A percentile compares a stretch with the other conserved stretches of the same genome.
Evolutionary conservation across 805 yeast species (phyloP).

Genomic region (Wickerhamiella siamensis): DNA sequence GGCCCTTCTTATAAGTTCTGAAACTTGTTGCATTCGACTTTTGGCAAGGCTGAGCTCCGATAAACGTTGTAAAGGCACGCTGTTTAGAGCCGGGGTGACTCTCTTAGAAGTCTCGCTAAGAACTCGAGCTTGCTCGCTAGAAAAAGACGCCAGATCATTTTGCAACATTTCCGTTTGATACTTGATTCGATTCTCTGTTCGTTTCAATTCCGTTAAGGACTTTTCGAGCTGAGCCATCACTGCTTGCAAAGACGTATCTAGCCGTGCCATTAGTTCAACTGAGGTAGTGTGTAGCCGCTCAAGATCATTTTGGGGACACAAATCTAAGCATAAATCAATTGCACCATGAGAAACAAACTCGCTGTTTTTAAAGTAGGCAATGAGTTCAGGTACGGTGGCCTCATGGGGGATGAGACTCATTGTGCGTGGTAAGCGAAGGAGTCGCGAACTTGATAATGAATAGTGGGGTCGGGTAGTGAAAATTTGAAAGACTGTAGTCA

Average conservation of each 20-base stretch:
- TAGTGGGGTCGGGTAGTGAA: too few species aligned
- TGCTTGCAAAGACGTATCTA: slow-evolving; percentile 22
- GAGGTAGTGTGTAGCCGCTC: slow-evolving; percentile 19
- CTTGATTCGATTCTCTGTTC: slow-evolving; percentile 19
- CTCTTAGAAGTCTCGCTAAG: slow-evolving; percentile 8
- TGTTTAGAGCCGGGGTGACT: slow-evolving; percentile 4
- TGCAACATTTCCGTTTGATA: slow-evolving; percentile 25
- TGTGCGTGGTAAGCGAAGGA: background rate
- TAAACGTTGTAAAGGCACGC: slow-evolving; percentile 14
- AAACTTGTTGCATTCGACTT: slow-evolving; percentile 18
- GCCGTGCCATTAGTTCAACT: slow-evolving; percentile 20
- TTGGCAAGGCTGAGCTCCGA: slow-evolving; percentile 16
- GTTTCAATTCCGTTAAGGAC: slow-evolving; percentile 16
- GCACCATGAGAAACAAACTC: slow-evolving; percentile 21
- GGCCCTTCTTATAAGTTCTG: slow-evolving; percentile 17
- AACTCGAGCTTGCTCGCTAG: slow-evolving; percentile 12
- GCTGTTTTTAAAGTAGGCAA: slow-evolving; percentile 17
- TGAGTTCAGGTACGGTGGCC: slow-evolving; percentile 11
- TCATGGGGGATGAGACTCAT: slow-evolving; percentile 6
- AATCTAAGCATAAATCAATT: slow-evolving; percentile 15
- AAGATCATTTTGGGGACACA: slow-evolving; percentile 10
- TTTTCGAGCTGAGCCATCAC: slow-evolving; percentile 20
- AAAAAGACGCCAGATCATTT: slow-evolving; percentile 19
- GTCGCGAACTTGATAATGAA: too few species aligned
- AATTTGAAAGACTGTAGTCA: too few species aligned